A percentile compares a stretch with the other conserved stretches of the same genome.
Conservation (phyloP, 1,284 basidiomycete species). For the Pyrrhoderma noxium region DNA sequence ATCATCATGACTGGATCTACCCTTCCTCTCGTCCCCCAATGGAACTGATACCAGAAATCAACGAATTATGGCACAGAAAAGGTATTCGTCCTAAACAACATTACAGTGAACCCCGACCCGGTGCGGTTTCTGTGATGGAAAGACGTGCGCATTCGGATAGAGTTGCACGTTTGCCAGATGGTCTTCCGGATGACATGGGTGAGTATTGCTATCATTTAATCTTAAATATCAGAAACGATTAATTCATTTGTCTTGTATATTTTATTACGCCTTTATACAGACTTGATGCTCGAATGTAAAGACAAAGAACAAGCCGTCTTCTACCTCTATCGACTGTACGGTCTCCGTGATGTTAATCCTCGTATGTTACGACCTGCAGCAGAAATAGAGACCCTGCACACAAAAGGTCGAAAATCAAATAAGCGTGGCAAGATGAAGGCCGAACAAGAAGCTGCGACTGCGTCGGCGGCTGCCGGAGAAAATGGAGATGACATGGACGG, state of each 20-base stretch:
- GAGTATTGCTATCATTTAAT: too few relatives aligned
- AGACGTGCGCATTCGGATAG: conserved; percentile 84
- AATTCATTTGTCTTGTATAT: conserved; percentile 30
- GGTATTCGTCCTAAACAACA: conserved; percentile 82
- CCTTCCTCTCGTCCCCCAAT: conserved; percentile 28
- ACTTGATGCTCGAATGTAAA: conserved; percentile 94
- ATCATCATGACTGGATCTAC: conserved; percentile 74
- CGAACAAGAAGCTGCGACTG: not conserved
- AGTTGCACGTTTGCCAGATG: conserved; percentile 58
- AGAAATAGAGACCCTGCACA: conserved; percentile 40
- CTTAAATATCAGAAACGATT: conserved; percentile 25
- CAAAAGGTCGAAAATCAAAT: conserved; percentile 50
- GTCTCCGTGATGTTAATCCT: conserved; percentile 31
- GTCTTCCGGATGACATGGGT: conserved; percentile 65
- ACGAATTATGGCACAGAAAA: conserved; percentile 67
- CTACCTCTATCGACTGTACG: conserved; percentile 76
- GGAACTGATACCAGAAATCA: conserved; percentile 63
- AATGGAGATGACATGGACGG: too few relatives aligned
- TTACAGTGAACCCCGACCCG: conserved; percentile 72
- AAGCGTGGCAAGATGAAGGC: conserved; percentile 10
- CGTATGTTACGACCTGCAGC: conserved; percentile 44
- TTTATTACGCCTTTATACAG: too few relatives aligned
- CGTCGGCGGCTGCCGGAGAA: too few relatives aligned
- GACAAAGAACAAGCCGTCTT: conserved; percentile 93
- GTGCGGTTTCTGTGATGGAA: too few relatives aligned